A percentile compares a stretch with the other conserved stretches of the same genome.
These are phyloP conservation scores for Tetrahymena borealis DNA, from an alignment of 73 alveolate genomes.

Conservation along the genomic window DNA sequence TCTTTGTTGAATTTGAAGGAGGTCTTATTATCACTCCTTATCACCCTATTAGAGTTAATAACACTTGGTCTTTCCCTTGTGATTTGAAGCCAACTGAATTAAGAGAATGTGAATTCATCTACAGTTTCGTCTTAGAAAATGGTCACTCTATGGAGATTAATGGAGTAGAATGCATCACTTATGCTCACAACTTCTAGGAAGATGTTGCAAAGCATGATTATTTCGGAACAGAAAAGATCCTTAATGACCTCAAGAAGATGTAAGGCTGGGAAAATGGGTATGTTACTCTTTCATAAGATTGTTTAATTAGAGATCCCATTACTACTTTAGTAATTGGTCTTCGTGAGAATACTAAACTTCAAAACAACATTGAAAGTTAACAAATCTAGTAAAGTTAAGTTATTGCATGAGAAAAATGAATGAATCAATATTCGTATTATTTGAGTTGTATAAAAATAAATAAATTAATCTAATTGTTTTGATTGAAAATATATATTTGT, in stretches of 20 bases:
- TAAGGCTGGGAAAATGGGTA: background rate
- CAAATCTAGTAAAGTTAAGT: too few relatives aligned
- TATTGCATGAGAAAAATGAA: too few relatives aligned
- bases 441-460: too few relatives aligned
- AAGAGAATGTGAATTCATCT: background rate
- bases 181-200: background rate
- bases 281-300: background rate
- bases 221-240: background rate
- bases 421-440: too few relatives aligned
- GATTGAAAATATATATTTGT: too few relatives aligned
- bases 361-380: background rate
- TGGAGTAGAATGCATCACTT: background rate
- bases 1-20: background rate
- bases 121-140: background rate
- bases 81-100: background rate
- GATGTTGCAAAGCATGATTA: background rate
- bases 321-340: background rate
- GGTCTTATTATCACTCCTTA: conserved; percentile 3
- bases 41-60: background rate
- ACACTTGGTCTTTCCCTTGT: background rate
- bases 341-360: background rate
- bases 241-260: background rate
- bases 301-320: background rate
- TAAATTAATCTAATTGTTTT: too few relatives aligned
- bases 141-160: background rate